Percentiles rank a stretch among this genome's conserved stretches.
phyloP scores from a whole-genome alignment of 257 asterid genomes.

The Thymus mandschuricus region DNA sequence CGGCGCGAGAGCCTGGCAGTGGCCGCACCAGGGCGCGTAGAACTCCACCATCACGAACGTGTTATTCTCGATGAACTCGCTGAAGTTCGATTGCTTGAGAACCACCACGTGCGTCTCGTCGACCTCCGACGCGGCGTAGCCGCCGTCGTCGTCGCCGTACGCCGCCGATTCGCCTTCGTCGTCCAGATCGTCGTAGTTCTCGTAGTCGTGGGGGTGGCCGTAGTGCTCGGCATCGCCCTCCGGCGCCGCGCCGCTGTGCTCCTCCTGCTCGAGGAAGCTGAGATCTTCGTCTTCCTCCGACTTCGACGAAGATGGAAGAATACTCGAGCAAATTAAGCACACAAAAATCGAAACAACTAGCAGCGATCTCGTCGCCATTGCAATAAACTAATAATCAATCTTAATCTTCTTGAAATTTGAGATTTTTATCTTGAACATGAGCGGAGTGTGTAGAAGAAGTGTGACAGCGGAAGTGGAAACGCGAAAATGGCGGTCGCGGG shows the following conservation, averaged over 20 bases:
- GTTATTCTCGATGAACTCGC: slow-evolving; percentile 59
- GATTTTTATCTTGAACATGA: neutral
- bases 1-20: slow-evolving; percentile 80
- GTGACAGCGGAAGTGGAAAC: slow-evolving; percentile 32
- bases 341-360: slow-evolving; percentile 45
- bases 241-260: slow-evolving; percentile 35
- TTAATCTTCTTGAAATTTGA: neutral
- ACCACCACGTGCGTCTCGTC: slow-evolving; percentile 80
- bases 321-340: slow-evolving; percentile 44
- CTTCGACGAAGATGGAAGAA: slow-evolving; percentile 36
- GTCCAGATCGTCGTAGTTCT: slow-evolving; percentile 67
- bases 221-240: slow-evolving; percentile 35
- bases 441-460: neutral
- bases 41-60: slow-evolving; percentile 86
- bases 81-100: slow-evolving; percentile 67
- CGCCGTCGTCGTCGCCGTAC: slow-evolving; percentile 51
- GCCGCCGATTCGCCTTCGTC: slow-evolving; percentile 41
- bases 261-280: slow-evolving; percentile 71
- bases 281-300: slow-evolving; percentile 76
- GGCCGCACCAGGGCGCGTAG: slow-evolving; percentile 97
- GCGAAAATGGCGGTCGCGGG: slow-evolving; percentile 41
- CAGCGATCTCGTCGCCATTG: slow-evolving; percentile 44
- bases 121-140: slow-evolving; percentile 45
- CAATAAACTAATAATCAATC: neutral
- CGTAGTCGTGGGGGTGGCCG: slow-evolving; percentile 52